Conservation (phyloP, 2,329 filamentous ascomycete species). For the Clonostachys byssicola region DNA sequence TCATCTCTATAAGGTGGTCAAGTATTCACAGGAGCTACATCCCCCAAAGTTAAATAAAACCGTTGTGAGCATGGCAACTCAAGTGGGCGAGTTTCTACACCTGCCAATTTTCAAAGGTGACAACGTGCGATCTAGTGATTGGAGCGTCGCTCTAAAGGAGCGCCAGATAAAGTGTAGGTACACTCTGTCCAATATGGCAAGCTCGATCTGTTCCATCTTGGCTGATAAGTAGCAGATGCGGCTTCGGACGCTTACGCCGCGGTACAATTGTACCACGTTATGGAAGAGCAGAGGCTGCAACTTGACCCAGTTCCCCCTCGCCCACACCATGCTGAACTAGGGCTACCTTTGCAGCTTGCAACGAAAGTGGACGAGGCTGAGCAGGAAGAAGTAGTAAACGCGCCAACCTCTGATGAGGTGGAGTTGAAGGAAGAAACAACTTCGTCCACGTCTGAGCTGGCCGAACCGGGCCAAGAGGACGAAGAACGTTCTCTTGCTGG, state of each 20-base stretch:
- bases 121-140: conserved; percentile 69
- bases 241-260: conserved; percentile 82
- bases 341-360: conserved; percentile 56
- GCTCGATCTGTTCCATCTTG: neutral
- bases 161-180: conserved; percentile 67
- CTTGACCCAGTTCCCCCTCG: conserved; percentile 68
- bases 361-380: too few species aligned
- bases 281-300: conserved; percentile 64
- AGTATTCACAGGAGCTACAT: conserved; percentile 49
- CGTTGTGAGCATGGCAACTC: conserved; percentile 61
- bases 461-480: too few species aligned
- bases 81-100: conserved; percentile 67
- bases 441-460: too few species aligned
- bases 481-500: too few species aligned
- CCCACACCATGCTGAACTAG: conserved; percentile 64
- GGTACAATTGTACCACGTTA: conserved; percentile 64
- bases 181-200: neutral
- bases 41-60: conserved; percentile 59
- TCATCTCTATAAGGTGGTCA: conserved; percentile 76
- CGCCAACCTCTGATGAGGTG: too few species aligned
- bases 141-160: conserved; percentile 58
- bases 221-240: conserved; percentile 48
- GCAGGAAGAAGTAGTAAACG: too few species aligned
- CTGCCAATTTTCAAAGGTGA: conserved; percentile 73
- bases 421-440: too few species aligned